Percentiles rank a stretch among this genome's conserved stretches.
Evolutionary conservation across 2,329 filamentous ascomycete genomes (phyloP).

Genomic region (Metarhizium guizhouense): DNA sequence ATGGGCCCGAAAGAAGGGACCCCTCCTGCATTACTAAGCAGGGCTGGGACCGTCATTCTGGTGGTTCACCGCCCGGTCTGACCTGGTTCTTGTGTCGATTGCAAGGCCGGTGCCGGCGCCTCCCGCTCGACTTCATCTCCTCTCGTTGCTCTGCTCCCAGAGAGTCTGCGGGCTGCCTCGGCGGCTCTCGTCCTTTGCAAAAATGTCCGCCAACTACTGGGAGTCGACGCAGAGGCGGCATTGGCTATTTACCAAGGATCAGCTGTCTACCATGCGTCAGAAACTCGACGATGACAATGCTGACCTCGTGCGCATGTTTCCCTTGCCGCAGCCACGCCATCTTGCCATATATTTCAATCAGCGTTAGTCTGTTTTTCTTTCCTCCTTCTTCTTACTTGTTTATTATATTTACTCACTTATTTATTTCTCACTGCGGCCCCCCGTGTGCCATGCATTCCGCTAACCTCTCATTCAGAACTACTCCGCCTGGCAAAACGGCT

Average conservation of each 20-base stretch:
- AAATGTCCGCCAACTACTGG: slow-evolving; percentile 95
- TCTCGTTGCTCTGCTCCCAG: neutral
- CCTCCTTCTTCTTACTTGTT: neutral
- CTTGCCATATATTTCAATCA: slow-evolving; percentile 89
- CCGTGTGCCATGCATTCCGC: neutral
- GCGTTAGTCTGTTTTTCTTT: slow-evolving; percentile 44
- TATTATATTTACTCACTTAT: too few relatives aligned
- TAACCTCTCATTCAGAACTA: slow-evolving; percentile 47
- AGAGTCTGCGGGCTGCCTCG: slow-evolving; percentile 2
- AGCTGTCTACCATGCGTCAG: slow-evolving; percentile 66
- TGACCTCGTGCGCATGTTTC: slow-evolving; percentile 66
- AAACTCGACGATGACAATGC: slow-evolving; percentile 70
- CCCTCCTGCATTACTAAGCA: too few relatives aligned
- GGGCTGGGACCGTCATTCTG: too few relatives aligned
- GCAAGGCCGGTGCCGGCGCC: too few relatives aligned
- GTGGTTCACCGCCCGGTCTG: too few relatives aligned
- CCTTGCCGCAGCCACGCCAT: slow-evolving; percentile 71
- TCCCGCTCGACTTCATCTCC: neutral
- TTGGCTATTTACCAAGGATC: slow-evolving; percentile 84
- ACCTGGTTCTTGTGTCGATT: too few relatives aligned
- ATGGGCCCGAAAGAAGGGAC: too few relatives aligned
- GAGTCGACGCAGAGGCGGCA: slow-evolving; percentile 81
- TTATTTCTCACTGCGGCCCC: neutral
- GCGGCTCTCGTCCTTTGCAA: slow-evolving; percentile 10
- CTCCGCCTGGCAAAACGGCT: slow-evolving; percentile 77